Percentiles rank a stretch among this genome's conserved stretches.
phyloP scores from a whole-genome alignment of 2,329 filamentous ascomycete species.

The Colletotrichum camelliae region DNA sequence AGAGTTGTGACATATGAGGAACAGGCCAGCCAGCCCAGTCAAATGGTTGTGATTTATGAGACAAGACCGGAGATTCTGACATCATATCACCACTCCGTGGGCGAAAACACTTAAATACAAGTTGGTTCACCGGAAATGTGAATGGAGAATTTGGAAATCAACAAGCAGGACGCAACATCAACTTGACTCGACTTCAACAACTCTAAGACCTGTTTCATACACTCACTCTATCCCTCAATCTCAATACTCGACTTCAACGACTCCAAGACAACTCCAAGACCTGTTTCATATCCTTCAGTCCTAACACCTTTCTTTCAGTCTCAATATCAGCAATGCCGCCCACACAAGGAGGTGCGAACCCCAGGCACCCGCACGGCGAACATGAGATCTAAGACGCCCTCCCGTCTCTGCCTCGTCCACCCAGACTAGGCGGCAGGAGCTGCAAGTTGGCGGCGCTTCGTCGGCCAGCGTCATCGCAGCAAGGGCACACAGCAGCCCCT shows the following conservation, averaged over 20 bases:
- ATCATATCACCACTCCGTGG: neutral
- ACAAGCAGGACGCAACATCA: neutral
- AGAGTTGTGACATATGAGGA: neutral
- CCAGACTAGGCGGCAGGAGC: neutral
- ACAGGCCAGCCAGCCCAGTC: neutral
- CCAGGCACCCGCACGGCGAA: neutral
- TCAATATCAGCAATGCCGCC: neutral
- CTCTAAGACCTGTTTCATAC: neutral
- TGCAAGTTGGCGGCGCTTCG: neutral
- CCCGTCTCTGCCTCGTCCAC: neutral
- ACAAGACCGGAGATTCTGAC: neutral
- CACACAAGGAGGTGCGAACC: no score
- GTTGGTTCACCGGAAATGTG: neutral
- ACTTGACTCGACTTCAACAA: neutral
- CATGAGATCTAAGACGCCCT: neutral
- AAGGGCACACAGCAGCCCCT: neutral
- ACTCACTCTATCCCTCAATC: neutral
- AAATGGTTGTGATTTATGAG: neutral
- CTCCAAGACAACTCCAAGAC: neutral
- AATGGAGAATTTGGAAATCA: neutral
- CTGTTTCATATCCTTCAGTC: neutral
- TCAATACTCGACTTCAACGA: no score
- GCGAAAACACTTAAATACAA: neutral
- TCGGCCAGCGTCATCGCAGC: neutral
- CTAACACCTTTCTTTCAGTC: neutral